Evolutionary conservation across 2,329 filamentous ascomycete species (phyloP).

Genomic region (Lasiodiplodia sp.): DNA sequence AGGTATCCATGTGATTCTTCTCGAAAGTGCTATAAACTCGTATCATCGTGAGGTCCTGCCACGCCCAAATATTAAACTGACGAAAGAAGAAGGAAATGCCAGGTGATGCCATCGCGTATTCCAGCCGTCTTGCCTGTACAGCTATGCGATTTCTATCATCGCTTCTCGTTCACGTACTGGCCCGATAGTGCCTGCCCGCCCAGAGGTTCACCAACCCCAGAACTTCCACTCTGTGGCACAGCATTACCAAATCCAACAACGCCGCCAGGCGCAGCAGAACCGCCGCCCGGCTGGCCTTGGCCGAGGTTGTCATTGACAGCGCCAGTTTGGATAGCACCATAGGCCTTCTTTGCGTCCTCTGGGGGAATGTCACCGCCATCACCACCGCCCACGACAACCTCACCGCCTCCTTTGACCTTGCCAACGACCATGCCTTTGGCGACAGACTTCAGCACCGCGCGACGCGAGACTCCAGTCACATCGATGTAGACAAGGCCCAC

Average conservation of each 20-base stretch:
- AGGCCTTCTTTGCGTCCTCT: conserved; percentile 44
- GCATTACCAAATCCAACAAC: conserved; percentile 47
- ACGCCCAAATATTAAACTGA: conserved; percentile 9
- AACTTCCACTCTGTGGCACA: conserved; percentile 43
- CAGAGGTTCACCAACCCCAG: conserved; percentile 47
- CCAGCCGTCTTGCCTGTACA: neutral
- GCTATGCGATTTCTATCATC: neutral
- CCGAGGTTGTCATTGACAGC: conserved; percentile 41
- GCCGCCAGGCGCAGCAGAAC: conserved; percentile 34
- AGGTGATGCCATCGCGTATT: neutral
- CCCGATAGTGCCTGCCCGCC: conserved; percentile 25
- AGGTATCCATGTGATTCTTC: neutral
- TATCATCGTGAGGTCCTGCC: conserved; percentile 26
- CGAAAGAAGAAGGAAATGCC: neutral
- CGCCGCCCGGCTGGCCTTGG: conserved; percentile 37
- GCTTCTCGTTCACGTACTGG: conserved; percentile 27
- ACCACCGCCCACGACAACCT: conserved; percentile 75
- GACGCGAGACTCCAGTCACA: conserved; percentile 87
- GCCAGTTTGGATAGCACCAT: conserved; percentile 29
- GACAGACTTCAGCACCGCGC: conserved; percentile 90
- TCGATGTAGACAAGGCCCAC: conserved; percentile 98
- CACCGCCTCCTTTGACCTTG: conserved; percentile 74
- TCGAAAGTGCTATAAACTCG: conserved; percentile 16
- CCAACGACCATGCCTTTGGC: conserved; percentile 94
- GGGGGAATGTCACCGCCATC: conserved; percentile 58